A percentile compares a stretch with the other conserved stretches of the same genome.
Evolutionary conservation across 176 grass and related monocot species (phyloP).

Genomic region (Cymbopogon citratus): DNA sequence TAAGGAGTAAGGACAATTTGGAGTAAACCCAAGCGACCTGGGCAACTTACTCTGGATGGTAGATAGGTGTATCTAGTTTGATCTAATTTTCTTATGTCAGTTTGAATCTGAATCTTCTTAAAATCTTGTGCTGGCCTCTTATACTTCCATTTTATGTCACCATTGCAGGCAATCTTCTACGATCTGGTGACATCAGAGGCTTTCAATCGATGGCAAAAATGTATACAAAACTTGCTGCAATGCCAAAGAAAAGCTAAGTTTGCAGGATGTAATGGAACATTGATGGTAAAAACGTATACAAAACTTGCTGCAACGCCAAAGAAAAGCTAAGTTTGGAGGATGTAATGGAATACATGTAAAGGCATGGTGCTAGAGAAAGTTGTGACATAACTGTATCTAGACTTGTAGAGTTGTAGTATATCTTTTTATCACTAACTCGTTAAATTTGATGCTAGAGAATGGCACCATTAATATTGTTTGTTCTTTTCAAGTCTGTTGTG

Average conservation of each 20-base stretch:
- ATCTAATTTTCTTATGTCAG: too few species aligned
- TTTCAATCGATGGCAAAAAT: slow-evolving; percentile 67
- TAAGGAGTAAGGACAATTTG: neutral
- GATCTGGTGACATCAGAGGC: slow-evolving; percentile 56
- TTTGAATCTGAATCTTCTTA: neutral
- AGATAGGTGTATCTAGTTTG: too few species aligned
- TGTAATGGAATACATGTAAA: neutral
- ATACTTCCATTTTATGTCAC: neutral
- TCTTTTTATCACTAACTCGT: too few species aligned
- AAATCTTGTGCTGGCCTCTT: neutral
- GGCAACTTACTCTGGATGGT: too few species aligned
- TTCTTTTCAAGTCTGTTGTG: too few species aligned
- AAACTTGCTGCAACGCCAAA: slow-evolving; percentile 54
- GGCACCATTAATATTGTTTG: too few species aligned
- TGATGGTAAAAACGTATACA: slow-evolving; percentile 62
- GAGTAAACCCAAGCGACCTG: neutral
- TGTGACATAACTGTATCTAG: too few species aligned
- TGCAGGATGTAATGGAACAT: neutral
- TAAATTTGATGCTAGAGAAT: too few species aligned
- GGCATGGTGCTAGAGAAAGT: too few species aligned
- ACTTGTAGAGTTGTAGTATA: too few species aligned
- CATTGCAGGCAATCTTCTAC: slow-evolving; percentile 42
- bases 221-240: slow-evolving; percentile 60
- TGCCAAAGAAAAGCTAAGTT: slow-evolving; percentile 50
- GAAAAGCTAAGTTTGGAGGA: slow-evolving; percentile 21